A percentile compares a stretch with the other conserved stretches of the same genome.
phyloP scores from a whole-genome alignment of 2,329 filamentous ascomycete genomes.

The Cladobotryum mycophilum region DNA sequence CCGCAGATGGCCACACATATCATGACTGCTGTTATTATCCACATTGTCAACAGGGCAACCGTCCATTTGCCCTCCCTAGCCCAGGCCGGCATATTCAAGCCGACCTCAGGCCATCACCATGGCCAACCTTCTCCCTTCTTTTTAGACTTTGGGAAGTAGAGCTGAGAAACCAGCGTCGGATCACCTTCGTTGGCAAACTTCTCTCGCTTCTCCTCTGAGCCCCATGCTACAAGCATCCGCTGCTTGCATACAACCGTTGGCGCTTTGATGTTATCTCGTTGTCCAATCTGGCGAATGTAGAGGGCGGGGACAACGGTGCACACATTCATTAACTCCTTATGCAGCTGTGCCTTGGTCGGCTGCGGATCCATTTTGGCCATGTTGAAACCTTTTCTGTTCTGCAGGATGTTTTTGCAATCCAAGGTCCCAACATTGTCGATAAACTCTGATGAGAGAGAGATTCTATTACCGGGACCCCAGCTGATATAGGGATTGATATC shows the following conservation, averaged over 20 bases:
- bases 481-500: conserved; percentile 26
- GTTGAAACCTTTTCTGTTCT: conserved; percentile 31
- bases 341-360: conserved; percentile 26
- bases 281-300: conserved; percentile 31
- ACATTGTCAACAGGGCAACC: no score
- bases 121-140: conserved; percentile 3
- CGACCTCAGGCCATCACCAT: background rate
- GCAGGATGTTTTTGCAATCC: conserved; percentile 31
- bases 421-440: conserved; percentile 25
- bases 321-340: conserved; percentile 26
- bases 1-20: no score
- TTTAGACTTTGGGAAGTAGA: conserved; percentile 17
- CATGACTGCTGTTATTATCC: no score
- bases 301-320: conserved; percentile 31
- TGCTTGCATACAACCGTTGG: conserved; percentile 31
- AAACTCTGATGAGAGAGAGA: conserved; percentile 25
- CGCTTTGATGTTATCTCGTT: conserved; percentile 27
- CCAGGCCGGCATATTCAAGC: no score
- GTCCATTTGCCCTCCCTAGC: no score
- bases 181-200: conserved; percentile 23
- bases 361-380: conserved; percentile 25
- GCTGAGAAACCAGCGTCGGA: conserved; percentile 23
- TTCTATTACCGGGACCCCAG: conserved; percentile 17
- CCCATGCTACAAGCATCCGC: conserved; percentile 34
- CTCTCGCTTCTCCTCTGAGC: conserved; percentile 25